Conservation (phyloP, 768 basidiomycete genomes). For the Pleurotus djamor region DNA sequence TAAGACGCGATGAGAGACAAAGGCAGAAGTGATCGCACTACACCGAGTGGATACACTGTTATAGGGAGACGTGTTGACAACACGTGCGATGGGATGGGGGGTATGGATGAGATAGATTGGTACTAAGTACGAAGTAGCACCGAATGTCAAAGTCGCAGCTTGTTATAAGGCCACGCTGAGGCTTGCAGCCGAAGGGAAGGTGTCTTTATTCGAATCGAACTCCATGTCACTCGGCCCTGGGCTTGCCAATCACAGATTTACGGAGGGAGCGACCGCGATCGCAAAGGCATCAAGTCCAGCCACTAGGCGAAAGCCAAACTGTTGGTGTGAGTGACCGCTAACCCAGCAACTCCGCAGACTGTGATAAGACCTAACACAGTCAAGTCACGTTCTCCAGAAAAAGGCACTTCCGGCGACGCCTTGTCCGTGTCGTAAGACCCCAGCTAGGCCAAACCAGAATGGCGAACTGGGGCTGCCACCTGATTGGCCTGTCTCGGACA, state of each 20-base stretch:
- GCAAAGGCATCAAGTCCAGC: conserved; percentile 7
- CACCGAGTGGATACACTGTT: background rate
- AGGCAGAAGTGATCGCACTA: conserved; percentile 7
- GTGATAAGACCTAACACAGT: background rate
- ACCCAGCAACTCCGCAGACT: conserved; percentile 6
- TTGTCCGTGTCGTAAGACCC: background rate
- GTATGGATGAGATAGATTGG: conserved; percentile 16
- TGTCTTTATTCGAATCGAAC: conserved; percentile 32
- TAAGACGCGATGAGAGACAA: conserved; percentile 11
- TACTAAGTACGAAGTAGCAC: conserved; percentile 12
- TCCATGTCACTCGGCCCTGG: conserved; percentile 25
- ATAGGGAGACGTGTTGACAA: conserved; percentile 2
- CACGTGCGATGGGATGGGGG: conserved; percentile 13
- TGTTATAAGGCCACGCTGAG: conserved; percentile 44
- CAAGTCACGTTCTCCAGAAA: background rate
- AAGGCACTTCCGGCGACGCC: conserved; percentile 5
- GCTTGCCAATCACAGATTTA: conserved; percentile 25
- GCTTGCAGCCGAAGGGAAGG: conserved; percentile 28
- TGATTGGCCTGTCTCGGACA: conserved; percentile 1
- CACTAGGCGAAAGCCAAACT: conserved; percentile 6
- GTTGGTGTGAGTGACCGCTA: conserved; percentile 5
- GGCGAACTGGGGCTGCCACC: conserved; percentile 3
- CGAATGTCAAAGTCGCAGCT: conserved; percentile 26
- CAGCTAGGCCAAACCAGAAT: conserved; percentile 3
- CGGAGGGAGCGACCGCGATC: conserved; percentile 18